Conservation (phyloP, 805 yeast species). For the Candida krabiensis region DNA sequence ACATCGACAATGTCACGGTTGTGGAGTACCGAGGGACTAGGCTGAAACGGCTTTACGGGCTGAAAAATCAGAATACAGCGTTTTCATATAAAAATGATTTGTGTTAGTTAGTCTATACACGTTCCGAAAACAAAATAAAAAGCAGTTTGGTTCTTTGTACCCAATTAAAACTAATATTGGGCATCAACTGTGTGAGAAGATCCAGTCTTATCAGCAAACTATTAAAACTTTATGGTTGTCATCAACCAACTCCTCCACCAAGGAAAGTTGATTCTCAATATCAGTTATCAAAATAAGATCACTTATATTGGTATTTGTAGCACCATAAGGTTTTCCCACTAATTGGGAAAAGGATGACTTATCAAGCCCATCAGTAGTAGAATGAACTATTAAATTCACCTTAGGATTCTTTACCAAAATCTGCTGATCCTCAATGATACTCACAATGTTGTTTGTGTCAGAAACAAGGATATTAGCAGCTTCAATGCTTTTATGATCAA, state of each 20-base stretch:
- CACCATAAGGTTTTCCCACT: slow-evolving; percentile 1
- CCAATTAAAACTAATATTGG: too few species aligned
- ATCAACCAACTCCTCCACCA: slow-evolving; percentile 19
- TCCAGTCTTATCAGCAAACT: slow-evolving; percentile 18
- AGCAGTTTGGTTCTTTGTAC: too few species aligned
- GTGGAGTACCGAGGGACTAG: too few species aligned
- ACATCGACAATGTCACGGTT: too few species aligned
- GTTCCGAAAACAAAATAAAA: too few species aligned
- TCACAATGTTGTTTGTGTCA: slow-evolving; percentile 8
- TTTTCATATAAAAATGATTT: neutral
- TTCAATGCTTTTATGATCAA: slow-evolving; percentile 19
- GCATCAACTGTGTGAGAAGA: too few species aligned
- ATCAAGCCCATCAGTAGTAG: slow-evolving; percentile 1
- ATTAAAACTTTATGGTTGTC: slow-evolving; percentile 26
- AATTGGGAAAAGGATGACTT: slow-evolving; percentile 8
- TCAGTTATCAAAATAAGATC: slow-evolving; percentile 24
- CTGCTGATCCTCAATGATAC: slow-evolving; percentile 8
- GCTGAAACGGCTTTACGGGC: too few species aligned
- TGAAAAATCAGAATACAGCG: neutral
- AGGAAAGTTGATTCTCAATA: slow-evolving; percentile 7
- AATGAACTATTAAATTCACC: slow-evolving; percentile 8
- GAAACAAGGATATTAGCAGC: slow-evolving; percentile 12
- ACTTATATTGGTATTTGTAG: slow-evolving; percentile 12
- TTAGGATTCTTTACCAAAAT: slow-evolving; percentile 10
- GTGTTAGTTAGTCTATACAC: too few species aligned